phyloP scores from a whole-genome alignment of 106 monocot species.

The Hemerocallis citrina region DNA sequence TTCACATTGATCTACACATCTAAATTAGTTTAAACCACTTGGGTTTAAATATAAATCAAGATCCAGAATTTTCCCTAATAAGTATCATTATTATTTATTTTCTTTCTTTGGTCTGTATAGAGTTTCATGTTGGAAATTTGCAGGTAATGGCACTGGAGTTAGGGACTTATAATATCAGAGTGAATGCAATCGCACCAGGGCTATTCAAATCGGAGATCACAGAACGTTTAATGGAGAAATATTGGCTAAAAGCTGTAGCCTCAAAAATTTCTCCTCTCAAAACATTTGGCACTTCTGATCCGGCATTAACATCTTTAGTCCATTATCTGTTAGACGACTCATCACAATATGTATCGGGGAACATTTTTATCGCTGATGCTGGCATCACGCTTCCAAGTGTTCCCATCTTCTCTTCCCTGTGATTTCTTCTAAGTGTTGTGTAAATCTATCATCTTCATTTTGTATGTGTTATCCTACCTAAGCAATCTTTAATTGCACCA shows the following conservation, averaged over 20 bases:
- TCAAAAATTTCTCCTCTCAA: constrained; percentile 13
- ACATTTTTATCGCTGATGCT: constrained; percentile 21
- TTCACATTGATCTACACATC: too few relatives aligned
- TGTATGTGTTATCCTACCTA: too few relatives aligned
- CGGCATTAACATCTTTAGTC: constrained; percentile 16
- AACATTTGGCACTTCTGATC: constrained; percentile 12
- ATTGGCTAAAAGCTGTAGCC: constrained; percentile 16
- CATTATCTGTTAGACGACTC: constrained; percentile 26
- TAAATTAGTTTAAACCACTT: too few relatives aligned
- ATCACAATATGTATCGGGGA: constrained; percentile 19
- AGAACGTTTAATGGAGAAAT: constrained; percentile 22
- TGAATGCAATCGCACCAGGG: constrained; percentile 20
- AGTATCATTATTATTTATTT: too few relatives aligned
- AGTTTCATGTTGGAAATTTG: too few relatives aligned
- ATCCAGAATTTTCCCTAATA: too few relatives aligned
- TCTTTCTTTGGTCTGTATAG: too few relatives aligned
- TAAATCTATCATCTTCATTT: too few relatives aligned
- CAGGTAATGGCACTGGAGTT: constrained; percentile 24
- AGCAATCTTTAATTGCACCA: too few relatives aligned
- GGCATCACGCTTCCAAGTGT: constrained; percentile 20
- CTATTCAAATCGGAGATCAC: constrained; percentile 34
- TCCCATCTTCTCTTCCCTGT: constrained; percentile 29
- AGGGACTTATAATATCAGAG: constrained; percentile 14
- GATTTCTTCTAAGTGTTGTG: too few relatives aligned
- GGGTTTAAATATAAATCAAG: too few relatives aligned